A percentile compares a stretch with the other conserved stretches of the same genome.
phyloP scores from a whole-genome alignment of 164 flowering plant genomes.

The Vitis cinerea region DNA sequence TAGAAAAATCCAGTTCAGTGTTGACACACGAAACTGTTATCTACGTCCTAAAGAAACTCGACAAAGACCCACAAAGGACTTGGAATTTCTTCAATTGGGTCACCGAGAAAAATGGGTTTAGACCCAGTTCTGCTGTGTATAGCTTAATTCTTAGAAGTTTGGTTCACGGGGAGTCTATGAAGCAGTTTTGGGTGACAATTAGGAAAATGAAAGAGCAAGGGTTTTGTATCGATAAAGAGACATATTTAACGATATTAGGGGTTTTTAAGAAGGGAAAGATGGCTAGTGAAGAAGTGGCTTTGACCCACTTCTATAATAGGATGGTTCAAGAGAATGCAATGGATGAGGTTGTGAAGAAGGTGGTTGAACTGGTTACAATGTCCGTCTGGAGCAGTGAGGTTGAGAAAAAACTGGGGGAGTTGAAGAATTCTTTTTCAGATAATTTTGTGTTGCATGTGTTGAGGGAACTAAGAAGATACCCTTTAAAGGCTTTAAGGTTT shows the following conservation, averaged over 20 bases:
- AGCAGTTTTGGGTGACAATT: conserved; percentile 60
- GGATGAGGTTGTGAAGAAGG: conserved; percentile 35
- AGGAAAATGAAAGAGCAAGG: conserved; percentile 65
- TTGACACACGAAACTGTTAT: conserved; percentile 58
- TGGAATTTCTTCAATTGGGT: conserved; percentile 64
- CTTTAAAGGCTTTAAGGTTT: conserved; percentile 59
- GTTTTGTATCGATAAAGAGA: conserved; percentile 53
- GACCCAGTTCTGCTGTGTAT: conserved; percentile 48
- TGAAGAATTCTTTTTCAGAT: conserved; percentile 46
- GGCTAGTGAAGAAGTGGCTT: conserved; percentile 45
- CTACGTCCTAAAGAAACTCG: conserved; percentile 61
- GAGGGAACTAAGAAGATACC: conserved; percentile 48
- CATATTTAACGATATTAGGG: conserved; percentile 41
- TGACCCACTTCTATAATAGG: conserved; percentile 41
- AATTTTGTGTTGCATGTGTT: conserved; percentile 53
- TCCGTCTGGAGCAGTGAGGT: conserved; percentile 56
- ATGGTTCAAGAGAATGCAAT: conserved; percentile 47
- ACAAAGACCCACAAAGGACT: conserved; percentile 50
- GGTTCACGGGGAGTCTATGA: conserved; percentile 43
- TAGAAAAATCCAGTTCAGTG: conserved; percentile 22
- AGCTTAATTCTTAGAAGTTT: conserved; percentile 57
- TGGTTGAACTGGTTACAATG: conserved; percentile 32
- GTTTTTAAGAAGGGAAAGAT: conserved; percentile 38
- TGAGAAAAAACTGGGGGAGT: conserved; percentile 44
- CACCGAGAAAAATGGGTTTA: conserved; percentile 36